Base-by-base conservation (phyloP, 768 basidiomycete genomes). In the Obba rivulosa region DNA sequence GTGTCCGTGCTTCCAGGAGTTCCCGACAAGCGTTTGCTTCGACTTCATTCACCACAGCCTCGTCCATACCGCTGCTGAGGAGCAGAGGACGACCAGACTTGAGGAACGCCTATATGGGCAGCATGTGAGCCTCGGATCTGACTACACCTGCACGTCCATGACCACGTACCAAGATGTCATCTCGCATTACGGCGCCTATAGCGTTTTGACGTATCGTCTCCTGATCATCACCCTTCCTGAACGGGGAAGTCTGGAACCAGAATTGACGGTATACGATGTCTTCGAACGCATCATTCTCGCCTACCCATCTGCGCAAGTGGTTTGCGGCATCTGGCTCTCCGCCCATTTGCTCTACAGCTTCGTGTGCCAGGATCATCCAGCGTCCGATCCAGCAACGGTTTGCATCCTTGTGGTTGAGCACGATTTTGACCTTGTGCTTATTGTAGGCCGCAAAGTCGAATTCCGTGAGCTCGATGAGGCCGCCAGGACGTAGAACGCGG, bases 371-470 rank as follows among this genome's bases (percentile, higher is more conserved):
- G 14, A 73, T 66, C 69, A 87, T 73, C 79, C 80, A 87, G 13
- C 78, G 77, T 14, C 81, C 69, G 52, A 78, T 67, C 78, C 79
- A 86, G 13, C 28, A 31, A 13, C 28, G 28, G 7, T 31, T 5
- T 0, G 85, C 81, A 5, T 70, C 69, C 3, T 65, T 68, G 34
- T 78, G 60, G 41, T 70, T 58, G 25, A 73, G 66, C 0, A 72
- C 67, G 35, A 83, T 63, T 3, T 69, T 71, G 18, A 61, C 60
- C 54, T 73, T 72, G 49, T 83, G 65, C 16, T 48, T 48, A 54
- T 80, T 83, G 55, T 86, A 81, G n/a, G 78, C 67, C 48, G 66
- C 61, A 58, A 85, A 89, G 44, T 85, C 84, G 57, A 79, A 85
- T 66, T 91, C 88, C 45, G 76, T 67, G 14, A 88, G 52, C 43